Base-by-base conservation (phyloP, 2,329 filamentous ascomycete genomes). In the Exophiala aquamarina region DNA sequence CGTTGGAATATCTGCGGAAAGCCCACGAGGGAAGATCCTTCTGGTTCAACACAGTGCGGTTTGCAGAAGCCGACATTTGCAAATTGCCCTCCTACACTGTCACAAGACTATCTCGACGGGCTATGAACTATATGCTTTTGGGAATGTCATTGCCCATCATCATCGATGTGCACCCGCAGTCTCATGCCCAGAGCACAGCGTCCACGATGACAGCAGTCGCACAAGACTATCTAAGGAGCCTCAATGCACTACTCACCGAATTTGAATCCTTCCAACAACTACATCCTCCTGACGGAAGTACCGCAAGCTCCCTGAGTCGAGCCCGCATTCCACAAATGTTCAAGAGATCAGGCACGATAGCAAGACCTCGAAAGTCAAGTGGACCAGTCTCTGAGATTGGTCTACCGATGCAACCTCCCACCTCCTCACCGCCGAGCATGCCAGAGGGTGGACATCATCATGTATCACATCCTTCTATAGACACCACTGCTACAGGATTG, bases 41-140 rank as follows among this genome's bases (percentile, higher is more conserved):
- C 73, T 97, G 93, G 91, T 96, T 97, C 76, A 96, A 96, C 70
- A 96, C 93, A 0, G 82, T 95, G 51, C 86, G 95, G 63, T 95
- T 95, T 69, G 88, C 90, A 56, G 87, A 89, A 61, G 69, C 81
- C 21, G 89, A 95, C 66, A 77, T 97, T 26, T 74, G 79, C 41
- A 84, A 85, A 62, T 85, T 96, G 73, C 84, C 92, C 36, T 95
- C 89, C 64, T 92, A 94, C 64, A 87, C 94, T 49, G 74, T 82
- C 3, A 83, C 87, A 55, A 93, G 92, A 64, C 82, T 96, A 39
- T 85, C 89, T 52, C 86, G 91, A 49, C 88, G 93, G 59, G 92
- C 93, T 28, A 94, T 90, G 41, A 95, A 95, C 67, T 95, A 92
- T 67, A 83, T 98, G 47, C 80, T 97, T 23, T 84, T 98, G 3